Percentiles rank a stretch among this genome's conserved stretches.
phyloP scores from a whole-genome alignment of 1,284 basidiomycete species.

The Cryptococcus sp. region DNA sequence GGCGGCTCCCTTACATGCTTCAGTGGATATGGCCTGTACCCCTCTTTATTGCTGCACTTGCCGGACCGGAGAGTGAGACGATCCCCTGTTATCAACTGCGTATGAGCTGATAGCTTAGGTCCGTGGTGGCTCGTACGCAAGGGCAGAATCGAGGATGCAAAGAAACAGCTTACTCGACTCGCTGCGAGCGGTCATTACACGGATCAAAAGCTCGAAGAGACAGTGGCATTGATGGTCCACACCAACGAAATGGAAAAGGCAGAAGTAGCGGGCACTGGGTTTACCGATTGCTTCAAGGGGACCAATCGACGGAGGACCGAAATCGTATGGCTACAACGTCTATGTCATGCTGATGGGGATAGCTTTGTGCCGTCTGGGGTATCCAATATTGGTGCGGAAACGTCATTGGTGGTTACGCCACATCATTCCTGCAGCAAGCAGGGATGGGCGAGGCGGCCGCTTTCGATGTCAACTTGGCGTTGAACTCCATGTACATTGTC shows the following conservation, averaged over 20 bases:
- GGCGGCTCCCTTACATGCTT: constrained; percentile 30
- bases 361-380: constrained; percentile 35
- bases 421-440: constrained; percentile 27
- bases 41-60: constrained; percentile 32
- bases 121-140: constrained; percentile 40
- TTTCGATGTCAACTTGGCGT: constrained; percentile 15
- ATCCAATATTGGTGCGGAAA: constrained; percentile 29
- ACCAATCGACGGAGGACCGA: constrained; percentile 21
- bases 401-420: constrained; percentile 14
- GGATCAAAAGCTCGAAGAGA: constrained; percentile 16
- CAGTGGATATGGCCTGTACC: constrained; percentile 47
- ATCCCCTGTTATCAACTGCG: background rate
- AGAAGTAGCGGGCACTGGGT: constrained; percentile 12
- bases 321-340: constrained; percentile 11
- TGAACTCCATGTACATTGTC: background rate
- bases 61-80: constrained; percentile 18
- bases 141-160: constrained; percentile 31
- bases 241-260: constrained; percentile 7
- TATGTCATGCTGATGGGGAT: background rate
- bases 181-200: constrained; percentile 16
- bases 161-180: constrained; percentile 17
- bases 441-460: constrained; percentile 21
- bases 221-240: constrained; percentile 21
- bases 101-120: background rate
- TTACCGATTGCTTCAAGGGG: constrained; percentile 19